Conservation (phyloP, 352 stramenopile genomes). For the Phytophthora litchii region DNA sequence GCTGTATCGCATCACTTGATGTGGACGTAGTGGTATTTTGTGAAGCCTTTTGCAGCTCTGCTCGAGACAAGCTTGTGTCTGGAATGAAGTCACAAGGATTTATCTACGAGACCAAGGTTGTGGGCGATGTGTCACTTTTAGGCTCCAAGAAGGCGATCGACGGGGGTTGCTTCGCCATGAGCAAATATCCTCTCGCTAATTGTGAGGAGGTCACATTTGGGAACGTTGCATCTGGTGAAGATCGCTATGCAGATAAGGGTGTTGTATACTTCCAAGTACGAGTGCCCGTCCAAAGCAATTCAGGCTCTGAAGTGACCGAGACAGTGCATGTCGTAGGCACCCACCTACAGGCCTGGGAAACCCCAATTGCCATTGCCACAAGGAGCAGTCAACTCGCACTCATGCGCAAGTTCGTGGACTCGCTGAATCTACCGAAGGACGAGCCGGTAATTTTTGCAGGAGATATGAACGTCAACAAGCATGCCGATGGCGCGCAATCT, state of each 20-base stretch:
- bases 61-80: constrained; percentile 51
- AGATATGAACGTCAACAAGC: constrained; percentile 71
- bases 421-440: constrained; percentile 43
- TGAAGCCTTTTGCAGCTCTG: constrained; percentile 60
- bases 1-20: constrained; percentile 41
- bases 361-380: constrained; percentile 40
- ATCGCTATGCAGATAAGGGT: constrained; percentile 72
- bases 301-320: constrained; percentile 24
- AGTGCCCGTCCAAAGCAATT: constrained; percentile 14
- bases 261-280: constrained; percentile 65
- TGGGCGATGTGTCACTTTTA: constrained; percentile 53
- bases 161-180: constrained; percentile 74
- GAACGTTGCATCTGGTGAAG: constrained; percentile 53
- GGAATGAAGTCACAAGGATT: constrained; percentile 74
- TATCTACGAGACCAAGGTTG: constrained; percentile 72
- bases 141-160: constrained; percentile 68
- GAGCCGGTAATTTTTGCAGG: constrained; percentile 63
- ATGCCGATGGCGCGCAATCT: constrained; percentile 23
- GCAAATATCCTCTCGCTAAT: constrained; percentile 57
- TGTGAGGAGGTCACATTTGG: constrained; percentile 70
- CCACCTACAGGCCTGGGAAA: constrained; percentile 75
- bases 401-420: constrained; percentile 57
- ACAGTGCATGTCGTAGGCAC: constrained; percentile 66
- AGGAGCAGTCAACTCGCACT: constrained; percentile 49
- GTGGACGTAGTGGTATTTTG: constrained; percentile 77